phyloP scores from a whole-genome alignment of 371 early-diverging fungal genomes.

The Gilbertella persicaria region DNA sequence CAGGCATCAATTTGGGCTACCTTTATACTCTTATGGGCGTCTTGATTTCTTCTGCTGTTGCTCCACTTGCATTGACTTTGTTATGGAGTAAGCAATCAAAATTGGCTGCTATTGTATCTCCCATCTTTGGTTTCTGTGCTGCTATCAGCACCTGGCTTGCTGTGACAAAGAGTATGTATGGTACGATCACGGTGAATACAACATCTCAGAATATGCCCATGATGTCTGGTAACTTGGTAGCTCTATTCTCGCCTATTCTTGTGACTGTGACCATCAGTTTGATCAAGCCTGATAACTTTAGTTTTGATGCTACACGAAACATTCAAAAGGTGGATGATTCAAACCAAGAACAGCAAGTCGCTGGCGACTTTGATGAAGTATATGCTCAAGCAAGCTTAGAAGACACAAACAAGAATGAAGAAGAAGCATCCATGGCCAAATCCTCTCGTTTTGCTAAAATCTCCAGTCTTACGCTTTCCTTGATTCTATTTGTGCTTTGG shows the following conservation, averaged over 20 bases:
- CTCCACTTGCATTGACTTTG: conserved; percentile 64
- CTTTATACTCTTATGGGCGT: conserved; percentile 70
- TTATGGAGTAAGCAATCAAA: conserved; percentile 67
- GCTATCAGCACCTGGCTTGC: conserved; percentile 66
- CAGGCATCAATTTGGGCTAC: conserved; percentile 68
- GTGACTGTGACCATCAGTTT: conserved; percentile 32
- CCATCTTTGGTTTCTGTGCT: conserved; percentile 52
- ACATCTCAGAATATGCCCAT: conserved; percentile 69
- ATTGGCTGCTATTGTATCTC: conserved; percentile 54
- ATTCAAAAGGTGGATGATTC: conserved; percentile 53
- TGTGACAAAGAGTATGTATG: conserved; percentile 53
- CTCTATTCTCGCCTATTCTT: conserved; percentile 34
- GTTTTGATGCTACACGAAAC: conserved; percentile 55
- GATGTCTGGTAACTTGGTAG: conserved; percentile 69
- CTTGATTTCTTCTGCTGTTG: conserved; percentile 63
- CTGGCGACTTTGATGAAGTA: conserved; percentile 22
- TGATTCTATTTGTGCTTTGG: conserved; percentile 64
- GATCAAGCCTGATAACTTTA: conserved; percentile 61
- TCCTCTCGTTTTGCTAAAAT: conserved; percentile 37
- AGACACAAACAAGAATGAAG: conserved; percentile 15
- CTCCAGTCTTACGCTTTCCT: conserved; percentile 46
- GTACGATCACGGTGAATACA: conserved; percentile 53
- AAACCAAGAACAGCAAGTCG: conserved; percentile 13
- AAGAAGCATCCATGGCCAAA: conserved; percentile 23
- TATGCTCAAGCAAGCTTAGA: conserved; percentile 4